These are phyloP conservation scores for Plectosphaerella sp. DNA, from an alignment of 2,329 filamentous ascomycete species.

Conservation along the genomic window DNA sequence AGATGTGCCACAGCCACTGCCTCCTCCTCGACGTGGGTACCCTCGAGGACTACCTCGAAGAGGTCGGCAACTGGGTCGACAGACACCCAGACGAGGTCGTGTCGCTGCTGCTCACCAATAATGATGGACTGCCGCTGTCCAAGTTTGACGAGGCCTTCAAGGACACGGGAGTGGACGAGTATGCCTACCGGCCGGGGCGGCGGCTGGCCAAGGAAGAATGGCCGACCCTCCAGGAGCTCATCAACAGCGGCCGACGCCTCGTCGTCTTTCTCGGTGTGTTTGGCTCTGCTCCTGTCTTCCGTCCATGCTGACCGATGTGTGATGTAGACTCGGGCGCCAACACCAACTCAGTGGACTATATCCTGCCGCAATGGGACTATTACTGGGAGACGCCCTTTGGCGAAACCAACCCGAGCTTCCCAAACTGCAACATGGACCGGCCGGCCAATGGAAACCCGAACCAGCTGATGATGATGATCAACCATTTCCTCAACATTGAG, in stretches of 20 bases:
- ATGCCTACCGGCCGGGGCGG: constrained; percentile 48
- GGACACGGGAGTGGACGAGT: constrained; percentile 48
- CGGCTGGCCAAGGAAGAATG: constrained; percentile 44
- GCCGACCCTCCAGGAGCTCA: constrained; percentile 67
- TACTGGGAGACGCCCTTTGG: constrained; percentile 73
- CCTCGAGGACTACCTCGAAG: constrained; percentile 48
- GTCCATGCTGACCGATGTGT: constrained; percentile 10
- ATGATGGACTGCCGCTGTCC: constrained; percentile 50
- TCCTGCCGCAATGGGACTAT: constrained; percentile 59
- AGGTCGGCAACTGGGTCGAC: constrained; percentile 57
- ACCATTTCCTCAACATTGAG: constrained; percentile 31
- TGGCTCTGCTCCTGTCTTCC: not conserved
- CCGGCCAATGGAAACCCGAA: constrained; percentile 39
- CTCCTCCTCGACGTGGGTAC: constrained; percentile 53
- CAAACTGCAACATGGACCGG: constrained; percentile 61
- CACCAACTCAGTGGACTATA: constrained; percentile 49
- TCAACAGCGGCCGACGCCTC: constrained; percentile 57
- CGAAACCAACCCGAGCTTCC: constrained; percentile 53
- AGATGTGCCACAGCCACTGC: constrained; percentile 64
- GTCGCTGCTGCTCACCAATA: constrained; percentile 59
- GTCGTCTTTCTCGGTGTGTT: constrained; percentile 64
- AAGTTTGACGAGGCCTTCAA: constrained; percentile 52
- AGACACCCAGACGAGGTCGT: constrained; percentile 56
- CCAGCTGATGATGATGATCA: constrained; percentile 39
- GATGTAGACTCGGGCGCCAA: constrained; percentile 54